phyloP scores from a whole-genome alignment of 2,329 filamentous ascomycete species.

The Epichloe gansuensis region DNA sequence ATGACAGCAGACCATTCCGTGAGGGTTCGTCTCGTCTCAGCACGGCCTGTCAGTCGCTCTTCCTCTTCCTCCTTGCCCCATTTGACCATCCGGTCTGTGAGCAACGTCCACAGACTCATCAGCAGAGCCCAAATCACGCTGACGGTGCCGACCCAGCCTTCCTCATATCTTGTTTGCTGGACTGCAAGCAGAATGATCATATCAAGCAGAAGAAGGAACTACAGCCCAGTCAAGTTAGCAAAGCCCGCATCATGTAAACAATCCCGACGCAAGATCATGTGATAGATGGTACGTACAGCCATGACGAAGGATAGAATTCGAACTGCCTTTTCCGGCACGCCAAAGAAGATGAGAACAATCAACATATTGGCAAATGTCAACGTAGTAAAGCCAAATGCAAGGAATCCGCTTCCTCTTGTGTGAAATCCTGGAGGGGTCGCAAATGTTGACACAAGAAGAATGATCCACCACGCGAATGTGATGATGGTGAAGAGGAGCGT shows the following conservation, averaged over 20 bases:
- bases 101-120: conserved; percentile 65
- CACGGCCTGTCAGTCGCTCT: conserved; percentile 76
- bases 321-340: conserved; percentile 67
- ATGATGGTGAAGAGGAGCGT: conserved; percentile 63
- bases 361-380: conserved; percentile 64
- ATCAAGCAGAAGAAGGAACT: conserved; percentile 39
- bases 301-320: conserved; percentile 60
- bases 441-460: conserved; percentile 81
- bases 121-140: conserved; percentile 71
- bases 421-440: conserved; percentile 80
- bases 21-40: conserved; percentile 71
- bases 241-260: not conserved
- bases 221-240: not conserved
- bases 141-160: conserved; percentile 81
- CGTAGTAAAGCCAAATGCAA: conserved; percentile 71
- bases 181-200: conserved; percentile 70
- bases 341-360: conserved; percentile 74
- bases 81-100: conserved; percentile 69
- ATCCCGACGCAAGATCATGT: not conserved
- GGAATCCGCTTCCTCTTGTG: conserved; percentile 83
- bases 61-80: conserved; percentile 94
- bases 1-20: conserved; percentile 76
- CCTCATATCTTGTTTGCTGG: conserved; percentile 61
- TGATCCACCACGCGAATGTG: conserved; percentile 83
- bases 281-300: conserved; percentile 23